Evolutionary conservation across 2,329 filamentous ascomycete species (phyloP).

Genomic region (Pseudocercospora fuligena): DNA sequence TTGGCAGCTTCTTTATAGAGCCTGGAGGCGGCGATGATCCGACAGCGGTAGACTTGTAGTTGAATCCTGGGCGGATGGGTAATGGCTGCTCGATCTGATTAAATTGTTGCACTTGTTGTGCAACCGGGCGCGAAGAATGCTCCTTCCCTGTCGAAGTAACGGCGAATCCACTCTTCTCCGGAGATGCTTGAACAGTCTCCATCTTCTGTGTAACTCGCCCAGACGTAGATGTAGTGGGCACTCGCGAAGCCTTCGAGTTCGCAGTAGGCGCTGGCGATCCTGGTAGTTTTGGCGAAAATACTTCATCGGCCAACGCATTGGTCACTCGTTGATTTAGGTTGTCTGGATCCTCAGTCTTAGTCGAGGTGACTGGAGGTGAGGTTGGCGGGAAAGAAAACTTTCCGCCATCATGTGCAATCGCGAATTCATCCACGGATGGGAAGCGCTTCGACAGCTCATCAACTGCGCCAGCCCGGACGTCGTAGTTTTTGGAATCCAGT

Average conservation of each 20-base stretch:
- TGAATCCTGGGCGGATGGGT: constrained; percentile 49
- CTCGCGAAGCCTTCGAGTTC: constrained; percentile 25
- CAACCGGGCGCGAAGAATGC: constrained; percentile 3
- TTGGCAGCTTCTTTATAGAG: constrained; percentile 42
- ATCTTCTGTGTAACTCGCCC: not conserved
- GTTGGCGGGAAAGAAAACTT: constrained; percentile 27
- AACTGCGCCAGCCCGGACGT: constrained; percentile 54
- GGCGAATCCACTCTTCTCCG: constrained; percentile 3
- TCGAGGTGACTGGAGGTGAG: constrained; percentile 42
- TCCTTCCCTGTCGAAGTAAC: constrained; percentile 5
- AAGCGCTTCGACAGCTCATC: constrained; percentile 88
- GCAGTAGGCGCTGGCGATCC: constrained; percentile 21
- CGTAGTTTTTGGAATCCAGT: constrained; percentile 70
- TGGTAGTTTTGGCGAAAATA: constrained; percentile 60
- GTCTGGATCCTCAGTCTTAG: constrained; percentile 54
- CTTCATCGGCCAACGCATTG: constrained; percentile 81
- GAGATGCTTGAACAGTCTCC: not conserved
- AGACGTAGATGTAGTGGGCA: constrained; percentile 37
- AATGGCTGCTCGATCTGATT: constrained; percentile 43
- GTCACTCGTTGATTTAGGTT: constrained; percentile 70
- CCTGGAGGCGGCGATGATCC: constrained; percentile 49
- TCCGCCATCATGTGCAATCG: constrained; percentile 73
- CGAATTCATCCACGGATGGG: constrained; percentile 90
- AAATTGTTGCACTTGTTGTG: constrained; percentile 1
- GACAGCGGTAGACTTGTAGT: constrained; percentile 65